These are phyloP conservation scores for Lomentospora prolificans DNA, from an alignment of 2,329 filamentous ascomycete genomes.

Conservation along the genomic window DNA sequence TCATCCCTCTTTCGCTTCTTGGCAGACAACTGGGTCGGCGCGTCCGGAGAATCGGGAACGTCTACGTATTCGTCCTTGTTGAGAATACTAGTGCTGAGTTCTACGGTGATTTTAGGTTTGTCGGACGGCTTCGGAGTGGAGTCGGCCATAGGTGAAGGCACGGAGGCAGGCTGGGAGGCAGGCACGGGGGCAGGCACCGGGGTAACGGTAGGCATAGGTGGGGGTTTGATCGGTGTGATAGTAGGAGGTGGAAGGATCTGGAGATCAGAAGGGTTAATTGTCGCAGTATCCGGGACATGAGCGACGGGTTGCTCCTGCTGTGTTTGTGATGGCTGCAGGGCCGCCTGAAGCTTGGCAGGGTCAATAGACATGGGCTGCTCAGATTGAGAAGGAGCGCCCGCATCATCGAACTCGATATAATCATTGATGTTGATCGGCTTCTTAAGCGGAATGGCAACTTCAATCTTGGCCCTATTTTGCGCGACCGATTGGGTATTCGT, in stretches of 20 bases:
- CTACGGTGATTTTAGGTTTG: conserved; percentile 31
- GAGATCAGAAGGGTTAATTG: conserved; percentile 2
- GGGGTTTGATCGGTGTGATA: background rate
- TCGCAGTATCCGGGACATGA: background rate
- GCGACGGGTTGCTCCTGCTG: background rate
- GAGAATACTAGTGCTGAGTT: conserved; percentile 33
- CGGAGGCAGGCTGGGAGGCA: background rate
- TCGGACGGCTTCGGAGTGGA: conserved; percentile 15
- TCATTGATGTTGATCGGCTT: conserved; percentile 25
- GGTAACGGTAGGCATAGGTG: background rate
- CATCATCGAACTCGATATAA: conserved; percentile 22
- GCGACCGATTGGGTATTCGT: conserved; percentile 10
- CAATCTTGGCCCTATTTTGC: conserved; percentile 29
- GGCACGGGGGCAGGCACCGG: background rate
- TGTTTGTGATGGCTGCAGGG: background rate
- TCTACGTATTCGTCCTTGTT: conserved; percentile 44
- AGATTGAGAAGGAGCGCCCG: conserved; percentile 3
- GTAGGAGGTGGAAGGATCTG: conserved; percentile 1
- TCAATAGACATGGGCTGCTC: background rate
- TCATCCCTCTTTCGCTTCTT: conserved; percentile 45
- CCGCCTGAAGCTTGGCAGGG: background rate
- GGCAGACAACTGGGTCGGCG: conserved; percentile 35
- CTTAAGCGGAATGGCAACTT: conserved; percentile 38
- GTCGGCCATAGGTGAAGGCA: conserved; percentile 10
- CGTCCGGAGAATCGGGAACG: conserved; percentile 35